phyloP scores from a whole-genome alignment of 768 basidiomycete species.

The Lenzites betulinus region DNA sequence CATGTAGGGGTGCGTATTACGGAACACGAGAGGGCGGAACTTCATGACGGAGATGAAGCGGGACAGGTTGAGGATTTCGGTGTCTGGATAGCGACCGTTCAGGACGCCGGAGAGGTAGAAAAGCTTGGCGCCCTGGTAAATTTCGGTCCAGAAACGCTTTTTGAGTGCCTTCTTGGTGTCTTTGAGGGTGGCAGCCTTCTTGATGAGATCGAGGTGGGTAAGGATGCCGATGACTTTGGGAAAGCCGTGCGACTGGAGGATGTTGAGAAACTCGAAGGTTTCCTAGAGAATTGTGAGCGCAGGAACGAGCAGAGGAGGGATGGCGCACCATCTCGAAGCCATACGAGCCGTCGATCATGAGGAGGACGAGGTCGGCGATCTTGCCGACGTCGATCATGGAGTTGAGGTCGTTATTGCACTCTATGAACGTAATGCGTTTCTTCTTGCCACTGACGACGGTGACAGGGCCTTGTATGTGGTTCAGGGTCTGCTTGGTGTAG shows the following conservation, averaged over 20 bases:
- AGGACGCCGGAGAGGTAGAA: conserved; percentile 97
- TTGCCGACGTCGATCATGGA: conserved; percentile 99
- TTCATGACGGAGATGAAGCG: conserved; percentile 99
- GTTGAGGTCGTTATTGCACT: conserved; percentile 96
- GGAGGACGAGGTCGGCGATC: conserved; percentile 91
- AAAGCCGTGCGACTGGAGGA: conserved; percentile 96
- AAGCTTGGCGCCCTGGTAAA: conserved; percentile 97
- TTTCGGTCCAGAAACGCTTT: conserved; percentile 99
- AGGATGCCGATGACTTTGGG: conserved; percentile 98
- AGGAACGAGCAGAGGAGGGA: too few species aligned
- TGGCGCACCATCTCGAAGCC: conserved; percentile 94
- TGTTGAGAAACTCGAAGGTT: conserved; percentile 98
- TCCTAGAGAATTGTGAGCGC: conserved; percentile 54
- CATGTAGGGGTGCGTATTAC: conserved; percentile 93
- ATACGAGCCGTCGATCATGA: conserved; percentile 98
- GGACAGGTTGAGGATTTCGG: conserved; percentile 92
- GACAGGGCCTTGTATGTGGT: conserved; percentile 88
- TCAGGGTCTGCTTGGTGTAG: conserved; percentile 91
- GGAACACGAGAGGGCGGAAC: conserved; percentile 94
- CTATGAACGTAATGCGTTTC: conserved; percentile 90
- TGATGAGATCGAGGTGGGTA: conserved; percentile 95
- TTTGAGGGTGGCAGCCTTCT: conserved; percentile 83
- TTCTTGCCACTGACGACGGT: conserved; percentile 95
- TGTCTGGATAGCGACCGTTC: conserved; percentile 97
- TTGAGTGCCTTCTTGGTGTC: conserved; percentile 93